Conservation (phyloP, 2,329 filamentous ascomycete species). For the Penicillium palitans region DNA sequence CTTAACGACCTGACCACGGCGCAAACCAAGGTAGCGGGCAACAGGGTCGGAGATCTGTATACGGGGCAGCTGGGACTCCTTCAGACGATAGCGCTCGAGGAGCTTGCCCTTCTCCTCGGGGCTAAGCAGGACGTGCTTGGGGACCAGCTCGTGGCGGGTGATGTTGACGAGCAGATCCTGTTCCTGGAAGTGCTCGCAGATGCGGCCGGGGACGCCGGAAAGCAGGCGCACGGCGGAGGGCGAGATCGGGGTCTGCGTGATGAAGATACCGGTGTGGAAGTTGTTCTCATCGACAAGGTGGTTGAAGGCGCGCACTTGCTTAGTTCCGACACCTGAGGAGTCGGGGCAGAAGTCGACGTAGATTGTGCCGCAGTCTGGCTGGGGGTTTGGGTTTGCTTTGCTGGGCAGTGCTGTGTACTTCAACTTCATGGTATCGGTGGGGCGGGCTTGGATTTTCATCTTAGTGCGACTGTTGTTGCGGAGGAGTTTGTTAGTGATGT, state of each 20-base stretch:
- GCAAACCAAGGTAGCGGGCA: constrained; percentile 84
- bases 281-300: constrained; percentile 75
- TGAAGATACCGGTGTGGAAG: constrained; percentile 87
- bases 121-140: constrained; percentile 86
- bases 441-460: constrained; percentile 85
- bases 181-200: constrained; percentile 94
- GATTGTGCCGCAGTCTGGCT: constrained; percentile 77
- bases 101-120: constrained; percentile 84
- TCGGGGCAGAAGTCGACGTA: constrained; percentile 91
- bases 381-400: constrained; percentile 68
- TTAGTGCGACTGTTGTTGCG: constrained; percentile 64
- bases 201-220: constrained; percentile 71
- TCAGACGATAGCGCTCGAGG: constrained; percentile 85
- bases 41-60: constrained; percentile 92
- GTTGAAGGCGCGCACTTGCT: constrained; percentile 87
- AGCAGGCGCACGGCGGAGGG: constrained; percentile 85
- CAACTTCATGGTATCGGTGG: constrained; percentile 77
- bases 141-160: constrained; percentile 94
- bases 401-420: constrained; percentile 75
- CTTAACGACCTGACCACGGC: constrained; percentile 93
- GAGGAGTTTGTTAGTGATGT: constrained; percentile 12
- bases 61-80: constrained; percentile 93
- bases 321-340: constrained; percentile 73
- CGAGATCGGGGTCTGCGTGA: constrained; percentile 79
- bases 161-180: constrained; percentile 97